A percentile compares a stretch with the other conserved stretches of the same genome.
These are phyloP conservation scores for Neopestalotiopsis sp. DNA, from an alignment of 2,329 filamentous ascomycete genomes.

Conservation along the genomic window DNA sequence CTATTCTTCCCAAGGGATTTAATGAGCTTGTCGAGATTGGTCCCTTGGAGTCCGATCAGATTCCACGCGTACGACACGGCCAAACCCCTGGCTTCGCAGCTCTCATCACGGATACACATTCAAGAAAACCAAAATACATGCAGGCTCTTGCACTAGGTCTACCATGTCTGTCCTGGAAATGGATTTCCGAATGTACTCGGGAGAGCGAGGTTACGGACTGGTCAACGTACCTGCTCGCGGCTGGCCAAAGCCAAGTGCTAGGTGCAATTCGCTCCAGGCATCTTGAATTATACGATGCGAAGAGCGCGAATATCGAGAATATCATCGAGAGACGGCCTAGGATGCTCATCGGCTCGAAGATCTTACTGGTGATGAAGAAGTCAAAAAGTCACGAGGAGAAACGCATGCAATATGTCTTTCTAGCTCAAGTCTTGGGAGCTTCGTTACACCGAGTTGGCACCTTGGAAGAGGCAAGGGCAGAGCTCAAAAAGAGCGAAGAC, in stretches of 20 bases:
- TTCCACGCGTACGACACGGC: slow-evolving; percentile 51
- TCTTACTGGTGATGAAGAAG: slow-evolving; percentile 74
- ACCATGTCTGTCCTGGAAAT: slow-evolving; percentile 82
- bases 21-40: slow-evolving; percentile 74
- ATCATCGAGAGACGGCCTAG: slow-evolving; percentile 65
- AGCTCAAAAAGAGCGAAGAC: slow-evolving; percentile 57
- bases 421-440: slow-evolving; percentile 80
- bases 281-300: slow-evolving; percentile 65
- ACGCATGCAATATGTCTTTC: slow-evolving; percentile 76
- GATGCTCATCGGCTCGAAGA: slow-evolving; percentile 66
- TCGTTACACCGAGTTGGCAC: slow-evolving; percentile 70
- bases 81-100: slow-evolving; percentile 75
- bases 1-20: slow-evolving; percentile 76
- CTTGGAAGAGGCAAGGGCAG: slow-evolving; percentile 65
- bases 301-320: slow-evolving; percentile 57
- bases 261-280: slow-evolving; percentile 77
- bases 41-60: slow-evolving; percentile 45
- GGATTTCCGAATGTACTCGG: slow-evolving; percentile 75
- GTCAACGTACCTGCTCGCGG: slow-evolving; percentile 82
- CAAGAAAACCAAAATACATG: slow-evolving; percentile 88
- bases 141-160: slow-evolving; percentile 90
- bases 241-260: slow-evolving; percentile 79
- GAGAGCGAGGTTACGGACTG: slow-evolving; percentile 71
- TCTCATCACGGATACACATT: slow-evolving; percentile 84
- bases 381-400: slow-evolving; percentile 66